These are phyloP conservation scores for Chlorella sp. DNA, from an alignment of 139 green algal genomes.

Conservation along the genomic window DNA sequence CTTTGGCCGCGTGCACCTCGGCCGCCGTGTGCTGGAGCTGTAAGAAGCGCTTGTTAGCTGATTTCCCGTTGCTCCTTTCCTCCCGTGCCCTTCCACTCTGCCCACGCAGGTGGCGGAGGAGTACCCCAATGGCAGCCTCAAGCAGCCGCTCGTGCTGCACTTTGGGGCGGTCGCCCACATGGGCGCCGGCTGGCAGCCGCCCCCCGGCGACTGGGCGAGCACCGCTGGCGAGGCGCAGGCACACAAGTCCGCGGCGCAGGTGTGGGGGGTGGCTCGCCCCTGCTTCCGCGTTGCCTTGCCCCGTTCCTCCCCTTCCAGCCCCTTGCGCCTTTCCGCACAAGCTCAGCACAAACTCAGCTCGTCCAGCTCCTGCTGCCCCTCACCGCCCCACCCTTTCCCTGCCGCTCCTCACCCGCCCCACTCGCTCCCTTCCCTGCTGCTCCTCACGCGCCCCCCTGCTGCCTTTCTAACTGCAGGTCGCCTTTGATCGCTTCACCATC, in stretches of 20 bases:
- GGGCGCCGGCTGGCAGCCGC: constrained; percentile 23
- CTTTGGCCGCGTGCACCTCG: too few relatives aligned
- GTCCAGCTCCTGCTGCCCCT: too few relatives aligned
- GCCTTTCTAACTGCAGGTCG: constrained; percentile 11
- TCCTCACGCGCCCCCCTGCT: too few relatives aligned
- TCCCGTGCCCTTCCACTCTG: too few relatives aligned
- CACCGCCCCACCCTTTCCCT: too few relatives aligned
- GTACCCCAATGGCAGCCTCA: constrained; percentile 14
- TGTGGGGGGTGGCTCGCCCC: not conserved
- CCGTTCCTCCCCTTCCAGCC: not conserved
- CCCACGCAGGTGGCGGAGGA: constrained; percentile 13
- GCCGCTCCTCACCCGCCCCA: not conserved
- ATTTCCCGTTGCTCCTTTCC: too few relatives aligned
- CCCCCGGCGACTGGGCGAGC: constrained; percentile 14
- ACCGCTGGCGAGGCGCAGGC: not conserved
- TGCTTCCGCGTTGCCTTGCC: not conserved
- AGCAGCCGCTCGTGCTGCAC: constrained; percentile 24
- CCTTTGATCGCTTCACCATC: constrained; percentile 33
- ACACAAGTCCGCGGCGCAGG: not conserved
- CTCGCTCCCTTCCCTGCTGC: not conserved
- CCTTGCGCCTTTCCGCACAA: not conserved
- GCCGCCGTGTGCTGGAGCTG: too few relatives aligned
- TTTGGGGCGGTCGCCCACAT: constrained; percentile 24
- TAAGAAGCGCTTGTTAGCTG: too few relatives aligned
- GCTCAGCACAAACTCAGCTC: too few relatives aligned